phyloP scores from a whole-genome alignment of 1,139 yeast species.

The Geotrichum carabidarum region DNA sequence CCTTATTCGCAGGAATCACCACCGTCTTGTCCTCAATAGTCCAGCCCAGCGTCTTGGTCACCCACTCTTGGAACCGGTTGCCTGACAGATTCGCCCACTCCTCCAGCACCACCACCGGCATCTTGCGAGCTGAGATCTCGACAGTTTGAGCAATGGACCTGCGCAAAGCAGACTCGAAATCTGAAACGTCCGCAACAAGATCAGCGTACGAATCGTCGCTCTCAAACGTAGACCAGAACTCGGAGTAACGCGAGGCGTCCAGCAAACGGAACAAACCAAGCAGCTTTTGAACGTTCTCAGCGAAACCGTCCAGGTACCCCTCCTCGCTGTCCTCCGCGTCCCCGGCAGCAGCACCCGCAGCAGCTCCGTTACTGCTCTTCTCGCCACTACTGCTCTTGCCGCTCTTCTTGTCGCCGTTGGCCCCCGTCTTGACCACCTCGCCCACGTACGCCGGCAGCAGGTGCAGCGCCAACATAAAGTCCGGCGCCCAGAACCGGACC shows the following conservation, averaged over 20 bases:
- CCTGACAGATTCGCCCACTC: conserved; percentile 35
- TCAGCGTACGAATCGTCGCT: conserved; percentile 37
- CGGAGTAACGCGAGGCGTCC: conserved; percentile 37
- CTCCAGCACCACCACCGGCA: conserved; percentile 33
- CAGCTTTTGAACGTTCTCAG: conserved; percentile 38
- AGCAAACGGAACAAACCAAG: conserved; percentile 38
- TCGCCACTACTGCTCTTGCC: not conserved
- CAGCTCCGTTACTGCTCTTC: not conserved
- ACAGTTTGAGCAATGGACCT: conserved; percentile 36
- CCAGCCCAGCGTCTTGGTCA: conserved; percentile 36
- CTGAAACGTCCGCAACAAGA: conserved; percentile 36
- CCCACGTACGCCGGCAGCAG: conserved; percentile 42
- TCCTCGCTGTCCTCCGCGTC: conserved; percentile 21
- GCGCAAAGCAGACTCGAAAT: conserved; percentile 37
- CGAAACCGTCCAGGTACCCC: conserved; percentile 29
- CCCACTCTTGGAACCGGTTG: conserved; percentile 35
- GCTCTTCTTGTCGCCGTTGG: not conserved
- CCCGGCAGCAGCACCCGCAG: conserved; percentile 11
- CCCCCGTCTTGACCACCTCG: conserved; percentile 15
- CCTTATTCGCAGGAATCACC: conserved; percentile 32
- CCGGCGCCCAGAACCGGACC: conserved; percentile 41
- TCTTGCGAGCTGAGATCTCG: conserved; percentile 32
- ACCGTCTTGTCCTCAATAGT: conserved; percentile 26
- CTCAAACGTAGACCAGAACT: conserved; percentile 38
- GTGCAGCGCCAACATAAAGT: conserved; percentile 44